These are phyloP conservation scores for Trichoderma atroviride DNA, from an alignment of 2,329 filamentous ascomycete genomes.

Conservation along the genomic window DNA sequence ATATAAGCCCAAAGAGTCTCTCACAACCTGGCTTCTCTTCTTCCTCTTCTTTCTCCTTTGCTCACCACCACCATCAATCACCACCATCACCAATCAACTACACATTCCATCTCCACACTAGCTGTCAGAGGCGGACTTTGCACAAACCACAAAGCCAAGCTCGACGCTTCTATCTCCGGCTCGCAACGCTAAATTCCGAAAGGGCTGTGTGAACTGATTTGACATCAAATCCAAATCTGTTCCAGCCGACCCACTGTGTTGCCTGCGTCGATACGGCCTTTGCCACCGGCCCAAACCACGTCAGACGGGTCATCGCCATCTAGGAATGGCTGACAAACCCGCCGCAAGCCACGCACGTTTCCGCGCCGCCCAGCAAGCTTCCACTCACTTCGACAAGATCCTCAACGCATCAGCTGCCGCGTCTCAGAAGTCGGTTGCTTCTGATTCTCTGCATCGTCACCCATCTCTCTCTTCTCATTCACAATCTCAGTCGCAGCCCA, in stretches of 20 bases:
- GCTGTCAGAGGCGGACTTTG: not conserved
- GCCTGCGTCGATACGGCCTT: constrained; percentile 24
- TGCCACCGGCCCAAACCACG: constrained; percentile 26
- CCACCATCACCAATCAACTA: not conserved
- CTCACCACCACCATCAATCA: not conserved
- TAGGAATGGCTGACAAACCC: constrained; percentile 44
- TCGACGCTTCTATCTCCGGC: constrained; percentile 14
- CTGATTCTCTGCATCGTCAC: constrained; percentile 24
- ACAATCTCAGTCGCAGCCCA: not conserved
- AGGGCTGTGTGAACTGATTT: constrained; percentile 21
- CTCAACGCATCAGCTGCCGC: constrained; percentile 28
- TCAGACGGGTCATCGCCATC: constrained; percentile 31
- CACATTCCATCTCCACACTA: not conserved
- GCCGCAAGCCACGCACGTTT: constrained; percentile 28
- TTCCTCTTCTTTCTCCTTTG: not conserved
- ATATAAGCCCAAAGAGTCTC: not conserved
- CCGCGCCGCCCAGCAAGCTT: constrained; percentile 33
- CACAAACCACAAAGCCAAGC: not conserved
- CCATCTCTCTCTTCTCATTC: constrained; percentile 23
- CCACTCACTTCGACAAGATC: constrained; percentile 38
- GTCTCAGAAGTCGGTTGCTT: constrained; percentile 26
- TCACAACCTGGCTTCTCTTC: not conserved
- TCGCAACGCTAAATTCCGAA: constrained; percentile 22
- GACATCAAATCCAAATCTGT: constrained; percentile 1
- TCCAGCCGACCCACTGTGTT: constrained; percentile 13